Base-by-base conservation (phyloP, 2,329 filamentous ascomycete species). In the Exophiala calicioides region DNA sequence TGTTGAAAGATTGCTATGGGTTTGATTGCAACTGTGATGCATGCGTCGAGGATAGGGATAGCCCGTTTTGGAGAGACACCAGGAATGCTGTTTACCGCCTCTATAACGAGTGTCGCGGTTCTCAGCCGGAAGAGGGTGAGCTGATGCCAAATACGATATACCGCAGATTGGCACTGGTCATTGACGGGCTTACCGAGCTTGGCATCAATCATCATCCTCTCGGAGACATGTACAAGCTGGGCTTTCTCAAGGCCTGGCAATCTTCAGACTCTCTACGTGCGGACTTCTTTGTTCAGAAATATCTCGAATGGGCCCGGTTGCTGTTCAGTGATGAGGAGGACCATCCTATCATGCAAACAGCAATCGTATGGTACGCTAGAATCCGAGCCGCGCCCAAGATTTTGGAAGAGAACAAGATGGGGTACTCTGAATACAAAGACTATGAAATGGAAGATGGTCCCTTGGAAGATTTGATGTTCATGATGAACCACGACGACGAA, bases 1-100 rank as follows among this genome's bases (percentile, higher is more conserved):
- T 56, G 49, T 29, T 16, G 46, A 3, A 30, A 47, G 12, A 46
- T 54, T 9, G 29, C 33, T n/a, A 21, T 38, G 53, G 47, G 1
- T 66, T 63, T 41, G 27, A 52, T 3, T 66, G 63, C 38, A 27
- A 19, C 10, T 66, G 64, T 49, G 29, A 50, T 3, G 19, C 26
- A 3, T 66, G 63, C 41, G 16, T 39, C 30, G 9, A 34, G 2
- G 52, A 43, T 5, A 15, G 43, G 20, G 23, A 37, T 2, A 32
- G 49, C 19, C 7, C 30, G 10, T 23, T 12, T 12, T 15, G 27
- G 13, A 24, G 30, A 19, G 30, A 21, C 18, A 15, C 45, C 36
- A 42, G 38, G 31, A 10, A 49, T 13, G 32, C 18, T 13, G 42
- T 44, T 8, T 39, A 36, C 31, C 12, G n/a, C 13, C 37, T 46